Percentiles rank a stretch among this genome's conserved stretches.
Conservation (phyloP, 2,329 filamentous ascomycete species). For the Paraconiothyrium brasiliense region DNA sequence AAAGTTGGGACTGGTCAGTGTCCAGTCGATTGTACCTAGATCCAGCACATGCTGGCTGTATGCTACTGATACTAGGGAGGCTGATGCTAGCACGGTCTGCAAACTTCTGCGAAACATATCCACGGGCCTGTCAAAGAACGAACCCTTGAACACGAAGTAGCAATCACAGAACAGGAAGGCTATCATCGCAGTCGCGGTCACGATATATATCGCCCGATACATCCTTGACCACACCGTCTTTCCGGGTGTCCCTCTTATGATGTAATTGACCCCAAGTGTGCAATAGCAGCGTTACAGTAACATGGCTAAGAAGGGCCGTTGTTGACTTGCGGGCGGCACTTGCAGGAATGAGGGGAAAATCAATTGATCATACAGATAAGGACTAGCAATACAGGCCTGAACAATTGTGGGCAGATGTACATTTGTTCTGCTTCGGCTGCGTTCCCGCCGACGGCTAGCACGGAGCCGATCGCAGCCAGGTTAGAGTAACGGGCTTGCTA, state of each 20-base stretch:
- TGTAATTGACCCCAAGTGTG: conserved; percentile 8
- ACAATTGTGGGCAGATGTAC: background rate
- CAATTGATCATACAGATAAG: conserved; percentile 6
- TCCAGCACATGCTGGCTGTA: conserved; percentile 29
- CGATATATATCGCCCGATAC: conserved; percentile 18
- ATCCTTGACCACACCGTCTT: background rate
- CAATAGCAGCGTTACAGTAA: conserved; percentile 16
- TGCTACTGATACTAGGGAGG: conserved; percentile 22
- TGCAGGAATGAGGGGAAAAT: conserved; percentile 16
- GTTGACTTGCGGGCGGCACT: background rate
- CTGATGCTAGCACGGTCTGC: conserved; percentile 28
- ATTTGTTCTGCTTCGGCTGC: background rate
- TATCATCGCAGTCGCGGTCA: background rate
- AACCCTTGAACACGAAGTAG: background rate
- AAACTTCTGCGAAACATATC: conserved; percentile 24
- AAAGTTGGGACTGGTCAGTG: conserved; percentile 54
- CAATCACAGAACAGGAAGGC: conserved; percentile 5
- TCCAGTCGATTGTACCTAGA: conserved; percentile 51
- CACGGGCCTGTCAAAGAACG: background rate
- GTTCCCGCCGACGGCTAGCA: background rate
- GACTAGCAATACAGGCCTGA: conserved; percentile 2
- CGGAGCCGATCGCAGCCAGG: background rate
- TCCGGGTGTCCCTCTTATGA: conserved; percentile 9
- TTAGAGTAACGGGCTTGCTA: conserved; percentile 3
- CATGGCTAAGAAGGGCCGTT: conserved; percentile 12